phyloP scores from a whole-genome alignment of 2,329 filamentous ascomycete genomes.

The Fusarium equiseti region DNA sequence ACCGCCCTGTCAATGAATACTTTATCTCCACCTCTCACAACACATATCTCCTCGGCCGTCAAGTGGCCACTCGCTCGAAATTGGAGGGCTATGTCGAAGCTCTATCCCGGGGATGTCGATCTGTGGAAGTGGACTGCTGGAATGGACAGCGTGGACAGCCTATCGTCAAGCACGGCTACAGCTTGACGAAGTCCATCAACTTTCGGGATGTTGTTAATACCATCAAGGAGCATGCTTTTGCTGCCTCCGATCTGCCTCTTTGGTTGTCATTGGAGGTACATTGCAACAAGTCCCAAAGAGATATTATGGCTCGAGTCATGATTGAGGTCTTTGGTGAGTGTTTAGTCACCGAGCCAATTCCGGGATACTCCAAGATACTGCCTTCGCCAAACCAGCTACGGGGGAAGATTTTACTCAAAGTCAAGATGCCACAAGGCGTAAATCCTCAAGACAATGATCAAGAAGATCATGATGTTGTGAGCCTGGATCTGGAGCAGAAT shows the following conservation, averaged over 20 bases:
- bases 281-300: constrained; percentile 1
- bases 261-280: constrained; percentile 30
- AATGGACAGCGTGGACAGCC: constrained; percentile 27
- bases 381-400: constrained; percentile 15
- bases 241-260: constrained; percentile 15
- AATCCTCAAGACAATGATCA: fast-evolving
- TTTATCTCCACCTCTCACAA: constrained; percentile 35
- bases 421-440: background rate
- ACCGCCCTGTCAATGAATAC: constrained; percentile 26
- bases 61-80: constrained; percentile 20
- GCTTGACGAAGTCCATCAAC: constrained; percentile 20
- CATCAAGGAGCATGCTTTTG: constrained; percentile 11
- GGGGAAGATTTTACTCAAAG: constrained; percentile 19
- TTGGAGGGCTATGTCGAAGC: constrained; percentile 15
- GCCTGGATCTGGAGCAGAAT: background rate
- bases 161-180: constrained; percentile 31
- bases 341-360: background rate
- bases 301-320: constrained; percentile 23
- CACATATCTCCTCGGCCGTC: constrained; percentile 27
- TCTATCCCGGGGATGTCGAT: constrained; percentile 21
- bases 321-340: background rate
- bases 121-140: constrained; percentile 29
- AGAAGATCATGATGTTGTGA: background rate
- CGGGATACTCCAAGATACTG: fast-evolving
- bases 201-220: constrained; percentile 9